phyloP scores from a whole-genome alignment of 108 stramenopile species.

The Seminavis robusta region DNA sequence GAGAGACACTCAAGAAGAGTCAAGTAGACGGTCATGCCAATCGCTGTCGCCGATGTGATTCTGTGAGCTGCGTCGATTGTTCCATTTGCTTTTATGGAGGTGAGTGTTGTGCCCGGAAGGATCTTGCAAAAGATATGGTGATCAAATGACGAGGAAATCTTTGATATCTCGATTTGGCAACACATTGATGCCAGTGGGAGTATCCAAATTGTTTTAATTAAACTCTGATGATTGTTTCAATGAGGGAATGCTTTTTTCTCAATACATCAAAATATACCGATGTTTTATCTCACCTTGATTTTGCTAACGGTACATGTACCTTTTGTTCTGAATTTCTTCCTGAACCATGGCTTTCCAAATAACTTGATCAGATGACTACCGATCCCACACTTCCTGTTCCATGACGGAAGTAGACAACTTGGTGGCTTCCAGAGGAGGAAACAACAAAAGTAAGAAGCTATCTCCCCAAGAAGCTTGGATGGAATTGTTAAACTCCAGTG shows the following conservation, averaged over 20 bases:
- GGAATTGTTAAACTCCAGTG: slow-evolving; percentile 46
- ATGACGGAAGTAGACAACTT: slow-evolving; percentile 86
- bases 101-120: slow-evolving; percentile 31
- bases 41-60: slow-evolving; percentile 68
- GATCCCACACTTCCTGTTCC: slow-evolving; percentile 79
- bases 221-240: slow-evolving; percentile 67
- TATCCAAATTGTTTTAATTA: slow-evolving; percentile 90
- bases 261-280: not conserved
- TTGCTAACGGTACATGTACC: not conserved
- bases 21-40: slow-evolving; percentile 83
- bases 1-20: slow-evolving; percentile 80
- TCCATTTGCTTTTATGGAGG: slow-evolving; percentile 79
- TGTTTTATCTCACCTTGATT: not conserved
- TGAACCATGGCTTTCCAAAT: slow-evolving; percentile 2
- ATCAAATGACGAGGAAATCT: slow-evolving; percentile 12
- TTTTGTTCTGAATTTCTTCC: slow-evolving; percentile 13
- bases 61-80: slow-evolving; percentile 85
- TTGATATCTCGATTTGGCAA: slow-evolving; percentile 35
- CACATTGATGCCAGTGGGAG: slow-evolving; percentile 67
- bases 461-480: slow-evolving; percentile 83
- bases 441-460: slow-evolving; percentile 37
- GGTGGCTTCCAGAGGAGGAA: slow-evolving; percentile 46
- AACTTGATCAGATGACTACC: slow-evolving; percentile 71
- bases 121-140: slow-evolving; percentile 15
- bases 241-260: not conserved